phyloP scores from a whole-genome alignment of 164 flowering plant species.

The Platanus orientalis region DNA sequence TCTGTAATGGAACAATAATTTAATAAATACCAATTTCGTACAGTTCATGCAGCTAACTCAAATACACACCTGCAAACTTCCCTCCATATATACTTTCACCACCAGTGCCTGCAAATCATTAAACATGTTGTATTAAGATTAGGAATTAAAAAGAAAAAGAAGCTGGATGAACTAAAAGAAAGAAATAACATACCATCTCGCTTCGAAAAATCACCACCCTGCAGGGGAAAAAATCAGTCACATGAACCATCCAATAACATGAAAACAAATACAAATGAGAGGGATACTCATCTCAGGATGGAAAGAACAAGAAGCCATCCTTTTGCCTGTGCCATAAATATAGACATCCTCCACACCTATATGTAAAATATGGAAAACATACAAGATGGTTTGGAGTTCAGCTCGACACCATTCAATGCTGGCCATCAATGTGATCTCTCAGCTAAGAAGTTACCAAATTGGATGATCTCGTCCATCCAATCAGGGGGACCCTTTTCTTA shows the following conservation, averaged over 20 bases:
- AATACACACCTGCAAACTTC: constrained; percentile 56
- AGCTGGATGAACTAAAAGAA: constrained; percentile 18
- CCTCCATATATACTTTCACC: constrained; percentile 84
- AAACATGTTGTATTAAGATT: constrained; percentile 34
- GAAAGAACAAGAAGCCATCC: background rate
- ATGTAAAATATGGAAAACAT: no score
- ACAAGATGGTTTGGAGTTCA: no score
- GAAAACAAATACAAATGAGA: background rate
- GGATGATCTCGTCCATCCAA: no score
- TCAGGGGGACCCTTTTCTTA: no score
- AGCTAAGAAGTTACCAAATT: no score
- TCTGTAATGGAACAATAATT: constrained; percentile 32
- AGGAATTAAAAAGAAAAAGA: constrained; percentile 21
- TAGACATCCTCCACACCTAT: background rate
- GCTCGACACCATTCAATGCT: background rate
- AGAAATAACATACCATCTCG: constrained; percentile 57
- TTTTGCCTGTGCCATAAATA: background rate
- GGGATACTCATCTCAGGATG: background rate
- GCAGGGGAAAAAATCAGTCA: background rate
- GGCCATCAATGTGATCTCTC: background rate
- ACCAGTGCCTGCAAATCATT: constrained; percentile 66
- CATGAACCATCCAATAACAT: background rate
- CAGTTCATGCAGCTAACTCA: background rate
- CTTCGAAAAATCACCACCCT: constrained; percentile 83
- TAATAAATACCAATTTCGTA: background rate